A percentile compares a stretch with the other conserved stretches of the same genome.
phyloP scores from a whole-genome alignment of 768 basidiomycete species.

The Tylopilus plumbeoviolaceoides region DNA sequence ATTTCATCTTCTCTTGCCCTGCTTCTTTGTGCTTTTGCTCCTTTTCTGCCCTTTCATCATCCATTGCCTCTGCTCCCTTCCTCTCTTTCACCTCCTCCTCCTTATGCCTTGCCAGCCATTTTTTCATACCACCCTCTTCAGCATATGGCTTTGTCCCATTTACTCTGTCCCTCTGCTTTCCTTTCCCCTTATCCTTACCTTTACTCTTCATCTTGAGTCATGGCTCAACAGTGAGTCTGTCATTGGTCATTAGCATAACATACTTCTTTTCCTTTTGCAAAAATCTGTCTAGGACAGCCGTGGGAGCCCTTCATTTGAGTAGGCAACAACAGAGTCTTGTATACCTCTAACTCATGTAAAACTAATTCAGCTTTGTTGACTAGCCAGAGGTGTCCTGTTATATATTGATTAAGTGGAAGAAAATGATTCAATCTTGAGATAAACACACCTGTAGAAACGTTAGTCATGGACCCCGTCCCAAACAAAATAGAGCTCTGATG shows the following conservation, averaged over 20 bases:
- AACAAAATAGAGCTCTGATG: conserved; percentile 54
- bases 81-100: conserved; percentile 49
- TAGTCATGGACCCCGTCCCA: conserved; percentile 34
- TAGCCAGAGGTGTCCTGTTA: conserved; percentile 29
- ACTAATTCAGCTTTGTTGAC: conserved; percentile 64
- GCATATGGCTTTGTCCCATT: conserved; percentile 76
- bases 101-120: conserved; percentile 59
- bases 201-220: conserved; percentile 48
- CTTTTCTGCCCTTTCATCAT: conserved; percentile 31
- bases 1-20: conserved; percentile 16
- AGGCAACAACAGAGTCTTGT: conserved; percentile 74
- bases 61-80: conserved; percentile 33
- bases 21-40: conserved; percentile 20
- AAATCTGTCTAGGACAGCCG: conserved; percentile 59
- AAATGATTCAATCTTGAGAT: background rate
- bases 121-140: conserved; percentile 76
- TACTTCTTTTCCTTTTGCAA: conserved; percentile 43
- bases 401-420: conserved; percentile 13
- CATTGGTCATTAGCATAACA: conserved; percentile 56
- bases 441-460: conserved; percentile 31
- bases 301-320: conserved; percentile 43
- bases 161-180: conserved; percentile 34
- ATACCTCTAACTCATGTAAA: conserved; percentile 69
- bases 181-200: conserved; percentile 33
- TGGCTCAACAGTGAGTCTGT: conserved; percentile 46